Evolutionary conservation across 2,329 filamentous ascomycete species (phyloP), one percentile per base, ranked within the genome.

Genomic region (Cladophialophora bantiana): DNA sequence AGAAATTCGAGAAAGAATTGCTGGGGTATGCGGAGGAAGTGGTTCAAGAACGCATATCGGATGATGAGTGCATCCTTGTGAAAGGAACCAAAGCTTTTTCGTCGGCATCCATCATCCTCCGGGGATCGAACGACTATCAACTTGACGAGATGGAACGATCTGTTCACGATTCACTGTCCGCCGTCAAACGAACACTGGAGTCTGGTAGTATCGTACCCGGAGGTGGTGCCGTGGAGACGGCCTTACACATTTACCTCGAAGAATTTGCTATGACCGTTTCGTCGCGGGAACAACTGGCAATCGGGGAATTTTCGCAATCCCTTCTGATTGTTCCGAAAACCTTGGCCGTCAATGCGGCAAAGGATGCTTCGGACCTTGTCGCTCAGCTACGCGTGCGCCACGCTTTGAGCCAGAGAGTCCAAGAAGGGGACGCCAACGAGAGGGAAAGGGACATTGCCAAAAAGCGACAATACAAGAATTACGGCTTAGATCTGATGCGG

Each of bases 111-210:
- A 93, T 97, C 80, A 96, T 99, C 73, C 90, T 99, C 62, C 92
- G 95, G 66, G 95, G 95, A 54, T 86, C 95, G 73, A 98, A 99
- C 81, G 95, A 99, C 80, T 98, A 91, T 83, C 92, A 93, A 68
- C 88, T 99, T 35, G 95, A 99, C 76, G 95, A 99, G 85, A 99
- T 98, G 94, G 95, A 99, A 85, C 91, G 95, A 71, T 98, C 95
- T 1, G 89, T 99, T 18, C 95, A 99, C 83, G 95, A 99, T 81
- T 96, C 94, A 13, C 86, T 99, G 55, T 97, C 92, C 73, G 95
- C 95, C 55, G 94, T 99, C 71, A 99, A 99, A 89, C 89, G 95
- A 74, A 97, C 95, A 2, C 85, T 99, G 7, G 95, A 99, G 83
- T 97, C 93, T 76, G 95, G 95, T 75, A 94, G 92, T 81, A 96